Evolutionary conservation across 208 protist genomes (phyloP), one percentile per base, ranked within the genome.

Genomic region (Leishmania lainsoni): DNA sequence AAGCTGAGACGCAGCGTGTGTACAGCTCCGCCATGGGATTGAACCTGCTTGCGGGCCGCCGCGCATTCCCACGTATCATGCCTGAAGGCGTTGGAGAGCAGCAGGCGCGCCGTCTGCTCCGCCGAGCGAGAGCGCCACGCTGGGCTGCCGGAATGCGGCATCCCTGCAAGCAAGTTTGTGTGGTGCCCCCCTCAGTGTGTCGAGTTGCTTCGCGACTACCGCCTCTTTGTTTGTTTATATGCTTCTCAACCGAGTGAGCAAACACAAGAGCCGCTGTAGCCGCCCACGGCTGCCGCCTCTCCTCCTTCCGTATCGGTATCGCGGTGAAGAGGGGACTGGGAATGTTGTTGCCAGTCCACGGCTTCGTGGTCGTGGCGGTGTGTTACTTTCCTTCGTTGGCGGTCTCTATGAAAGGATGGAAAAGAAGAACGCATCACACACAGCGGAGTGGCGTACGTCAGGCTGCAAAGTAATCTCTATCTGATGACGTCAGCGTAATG

Each of bases 21-120:
- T 35, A 76, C 88, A 22, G 70, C 80, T 35, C 85, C 87, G 9
- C 88, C 88, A 17, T 83, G 80, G 2, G 81, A 89, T 70, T 76
- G 73, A 20, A 91, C 83, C 74, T 81, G 79, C 68, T 86, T 83
- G 9, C 76, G 76, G 5, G 91, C 89, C 32, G 88, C 83, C 32
- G 71, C 88, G 70, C 83, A 89, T 77, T 97, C 94, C 89, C 89
- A 96, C 32, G 94, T 96, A 79, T 97, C 94, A 80, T 97, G 90
- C 58, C 94, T 89, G 42, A 96, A 94, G 51, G 93, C 94, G 78
- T 90, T 96, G 45, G 93, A 95, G 17, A 97, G 87, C 22, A 97
- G 89, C 54, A 95, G 85, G 6, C 94, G 92, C 17, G 92, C 92
- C 39, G 89, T 93, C 80, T 97, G 93, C 88, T 96, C 90, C 68